These are phyloP conservation scores for Calamus simplicifolius DNA, from an alignment of 176 grass and related monocot genomes.

Conservation along the genomic window DNA sequence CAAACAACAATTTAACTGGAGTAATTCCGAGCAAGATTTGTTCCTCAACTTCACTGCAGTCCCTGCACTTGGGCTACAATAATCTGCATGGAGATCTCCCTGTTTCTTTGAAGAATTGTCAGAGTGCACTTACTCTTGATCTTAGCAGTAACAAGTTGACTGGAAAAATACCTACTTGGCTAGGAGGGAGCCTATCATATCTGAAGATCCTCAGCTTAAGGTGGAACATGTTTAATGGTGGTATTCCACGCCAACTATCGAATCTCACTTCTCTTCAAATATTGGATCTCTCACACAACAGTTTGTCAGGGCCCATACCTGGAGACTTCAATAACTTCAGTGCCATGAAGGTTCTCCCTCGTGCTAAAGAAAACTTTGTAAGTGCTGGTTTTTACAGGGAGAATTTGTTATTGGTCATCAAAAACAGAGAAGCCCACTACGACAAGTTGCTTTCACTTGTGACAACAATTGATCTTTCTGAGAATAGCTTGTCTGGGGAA, in stretches of 20 bases:
- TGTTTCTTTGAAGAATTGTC: not conserved
- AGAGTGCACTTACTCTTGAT: conserved; percentile 12
- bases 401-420: not conserved
- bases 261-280: conserved; percentile 13
- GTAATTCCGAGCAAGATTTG: not conserved
- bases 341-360: conserved; percentile 1
- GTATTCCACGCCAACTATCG: conserved; percentile 5
- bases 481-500: too few relatives aligned
- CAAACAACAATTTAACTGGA: too few relatives aligned
- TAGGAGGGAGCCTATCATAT: conserved; percentile 7
- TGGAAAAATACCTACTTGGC: conserved; percentile 34
- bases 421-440: too few relatives aligned
- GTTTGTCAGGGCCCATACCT: conserved; percentile 27
- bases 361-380: not conserved
- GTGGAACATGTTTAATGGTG: conserved; percentile 30
- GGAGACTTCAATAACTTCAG: conserved; percentile 6
- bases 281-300: too few relatives aligned
- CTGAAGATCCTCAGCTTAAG: conserved; percentile 9
- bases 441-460: too few relatives aligned
- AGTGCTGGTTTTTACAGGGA: not conserved
- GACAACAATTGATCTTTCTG: too few relatives aligned
- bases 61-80: conserved; percentile 14
- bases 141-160: conserved; percentile 26
- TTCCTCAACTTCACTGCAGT: not conserved
- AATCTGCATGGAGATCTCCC: conserved; percentile 31